These are phyloP conservation scores for Ustilago curta DNA, from an alignment of 1,284 basidiomycete genomes.

Conservation along the genomic window DNA sequence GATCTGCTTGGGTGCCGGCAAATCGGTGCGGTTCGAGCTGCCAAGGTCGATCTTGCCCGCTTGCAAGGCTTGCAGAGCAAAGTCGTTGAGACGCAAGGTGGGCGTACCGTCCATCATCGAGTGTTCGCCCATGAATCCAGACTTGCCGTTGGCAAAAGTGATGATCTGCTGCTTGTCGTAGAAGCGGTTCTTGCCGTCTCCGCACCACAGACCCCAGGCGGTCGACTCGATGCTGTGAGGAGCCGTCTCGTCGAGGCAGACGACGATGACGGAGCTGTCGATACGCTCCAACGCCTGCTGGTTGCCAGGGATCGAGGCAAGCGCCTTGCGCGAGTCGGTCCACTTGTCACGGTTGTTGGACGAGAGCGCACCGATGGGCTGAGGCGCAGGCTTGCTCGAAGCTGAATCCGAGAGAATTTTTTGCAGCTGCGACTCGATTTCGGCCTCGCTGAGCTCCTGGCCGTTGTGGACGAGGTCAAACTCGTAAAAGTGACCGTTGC, in stretches of 20 bases:
- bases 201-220: slow-evolving; percentile 83
- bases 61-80: slow-evolving; percentile 82
- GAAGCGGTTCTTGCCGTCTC: slow-evolving; percentile 91
- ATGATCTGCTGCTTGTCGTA: slow-evolving; percentile 94
- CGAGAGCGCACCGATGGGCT: slow-evolving; percentile 83
- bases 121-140: slow-evolving; percentile 94
- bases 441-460: slow-evolving; percentile 78
- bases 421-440: slow-evolving; percentile 86
- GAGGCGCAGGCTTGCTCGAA: slow-evolving; percentile 74
- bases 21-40: slow-evolving; percentile 71
- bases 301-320: slow-evolving; percentile 79
- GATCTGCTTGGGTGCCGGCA: slow-evolving; percentile 78
- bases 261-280: slow-evolving; percentile 87
- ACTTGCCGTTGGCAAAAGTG: slow-evolving; percentile 82
- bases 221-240: slow-evolving; percentile 83
- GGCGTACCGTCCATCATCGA: slow-evolving; percentile 97
- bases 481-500: slow-evolving; percentile 92
- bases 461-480: slow-evolving; percentile 74
- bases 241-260: slow-evolving; percentile 84
- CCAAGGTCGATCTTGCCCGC: slow-evolving; percentile 80
- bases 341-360: slow-evolving; percentile 90
- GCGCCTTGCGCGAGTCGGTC: slow-evolving; percentile 76
- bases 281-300: slow-evolving; percentile 80
- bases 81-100: slow-evolving; percentile 94
- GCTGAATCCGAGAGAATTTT: slow-evolving; percentile 80